Evolutionary conservation across 2,329 filamentous ascomycete species (phyloP).

Genomic region (Fusarium sp.): DNA sequence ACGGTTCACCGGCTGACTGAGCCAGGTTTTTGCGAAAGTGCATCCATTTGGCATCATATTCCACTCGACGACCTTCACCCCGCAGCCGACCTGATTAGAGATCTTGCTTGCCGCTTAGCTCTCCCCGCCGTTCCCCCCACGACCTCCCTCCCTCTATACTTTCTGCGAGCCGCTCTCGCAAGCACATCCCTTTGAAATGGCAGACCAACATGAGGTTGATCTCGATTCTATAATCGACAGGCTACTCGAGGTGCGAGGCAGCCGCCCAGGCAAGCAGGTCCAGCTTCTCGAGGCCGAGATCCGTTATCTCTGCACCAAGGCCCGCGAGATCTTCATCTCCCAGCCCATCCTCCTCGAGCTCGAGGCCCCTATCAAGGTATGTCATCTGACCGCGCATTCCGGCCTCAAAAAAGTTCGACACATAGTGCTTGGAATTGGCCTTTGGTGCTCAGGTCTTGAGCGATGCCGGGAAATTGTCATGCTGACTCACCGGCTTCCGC

Average conservation of each 20-base stretch:
- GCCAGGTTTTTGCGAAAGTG: constrained; percentile 48
- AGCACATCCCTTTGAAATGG: constrained; percentile 62
- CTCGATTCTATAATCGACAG: constrained; percentile 99
- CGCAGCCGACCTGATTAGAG: constrained; percentile 48
- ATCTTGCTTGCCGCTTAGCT: constrained; percentile 39
- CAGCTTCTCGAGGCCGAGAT: constrained; percentile 97
- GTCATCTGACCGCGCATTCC: constrained; percentile 38
- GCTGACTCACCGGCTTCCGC: constrained; percentile 35
- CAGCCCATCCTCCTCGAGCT: constrained; percentile 98
- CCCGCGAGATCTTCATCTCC: constrained; percentile 98
- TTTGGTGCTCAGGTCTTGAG: constrained; percentile 1
- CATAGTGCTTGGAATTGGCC: neutral
- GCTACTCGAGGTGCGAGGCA: constrained; percentile 96
- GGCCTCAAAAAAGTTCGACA: constrained; percentile 2
- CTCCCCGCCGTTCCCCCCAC: constrained; percentile 38
- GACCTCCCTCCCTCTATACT: constrained; percentile 41
- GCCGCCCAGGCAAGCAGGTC: constrained; percentile 97
- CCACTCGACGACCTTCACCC: constrained; percentile 41
- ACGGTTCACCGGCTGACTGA: constrained; percentile 38
- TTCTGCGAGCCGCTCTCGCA: constrained; percentile 54
- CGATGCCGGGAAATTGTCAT: neutral
- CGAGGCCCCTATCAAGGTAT: constrained; percentile 98
- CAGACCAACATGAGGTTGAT: constrained; percentile 87
- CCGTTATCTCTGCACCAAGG: constrained; percentile 96
- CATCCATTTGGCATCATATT: constrained; percentile 47